phyloP scores from a whole-genome alignment of 225 moss, liverwort and hornwort species.

The Bryum argenteum region DNA sequence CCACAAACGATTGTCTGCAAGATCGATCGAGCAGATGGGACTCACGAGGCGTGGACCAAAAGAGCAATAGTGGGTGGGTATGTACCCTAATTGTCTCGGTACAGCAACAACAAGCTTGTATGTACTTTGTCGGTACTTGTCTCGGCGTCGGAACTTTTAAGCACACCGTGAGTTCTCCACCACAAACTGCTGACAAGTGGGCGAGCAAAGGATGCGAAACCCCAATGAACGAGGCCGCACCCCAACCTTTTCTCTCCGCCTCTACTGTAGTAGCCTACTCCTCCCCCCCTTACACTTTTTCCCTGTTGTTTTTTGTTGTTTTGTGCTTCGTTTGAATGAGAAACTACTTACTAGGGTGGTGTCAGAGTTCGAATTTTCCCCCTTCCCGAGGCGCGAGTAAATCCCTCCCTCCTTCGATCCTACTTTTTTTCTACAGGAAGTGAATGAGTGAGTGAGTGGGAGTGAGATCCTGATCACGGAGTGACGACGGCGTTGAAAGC shows the following conservation, averaged over 20 bases:
- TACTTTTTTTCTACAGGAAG: no score
- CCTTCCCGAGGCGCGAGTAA: no score
- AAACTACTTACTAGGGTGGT: no score
- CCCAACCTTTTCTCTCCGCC: not conserved
- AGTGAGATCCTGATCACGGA: no score
- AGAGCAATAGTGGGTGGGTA: not conserved
- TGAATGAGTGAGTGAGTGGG: no score
- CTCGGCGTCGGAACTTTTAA: not conserved
- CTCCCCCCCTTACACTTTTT: no score
- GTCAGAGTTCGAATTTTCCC: no score
- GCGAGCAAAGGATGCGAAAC: not conserved
- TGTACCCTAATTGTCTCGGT: not conserved
- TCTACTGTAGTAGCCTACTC: no score
- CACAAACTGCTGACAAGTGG: slow-evolving; percentile 12
- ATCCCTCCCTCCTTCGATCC: no score
- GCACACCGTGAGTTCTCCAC: not conserved
- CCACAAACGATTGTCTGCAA: not conserved
- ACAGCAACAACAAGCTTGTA: not conserved
- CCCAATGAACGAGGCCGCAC: not conserved
- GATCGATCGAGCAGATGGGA: not conserved
- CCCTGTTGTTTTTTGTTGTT: no score
- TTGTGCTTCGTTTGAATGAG: no score
- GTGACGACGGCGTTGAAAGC: no score
- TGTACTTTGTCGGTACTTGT: slow-evolving; percentile 30
- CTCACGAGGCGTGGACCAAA: not conserved